Conservation (phyloP, 768 basidiomycete genomes). For the Lactifluus pinguis region DNA sequence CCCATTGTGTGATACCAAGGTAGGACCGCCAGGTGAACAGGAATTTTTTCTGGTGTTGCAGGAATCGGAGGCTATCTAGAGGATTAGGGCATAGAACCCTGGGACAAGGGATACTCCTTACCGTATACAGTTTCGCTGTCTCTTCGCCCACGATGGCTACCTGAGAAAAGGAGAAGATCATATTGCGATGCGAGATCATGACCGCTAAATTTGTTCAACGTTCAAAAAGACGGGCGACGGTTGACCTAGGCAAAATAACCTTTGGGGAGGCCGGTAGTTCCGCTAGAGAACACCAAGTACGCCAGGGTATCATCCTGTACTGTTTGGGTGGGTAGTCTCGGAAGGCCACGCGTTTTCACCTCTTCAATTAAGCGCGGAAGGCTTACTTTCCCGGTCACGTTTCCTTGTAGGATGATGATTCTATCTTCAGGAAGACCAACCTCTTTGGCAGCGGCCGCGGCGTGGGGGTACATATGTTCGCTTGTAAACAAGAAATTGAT, state of each 20-base stretch:
- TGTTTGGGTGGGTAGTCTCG: slow-evolving; percentile 34
- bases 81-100: background rate
- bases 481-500: slow-evolving; percentile 48
- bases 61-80: slow-evolving; percentile 31
- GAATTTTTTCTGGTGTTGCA: slow-evolving; percentile 36
- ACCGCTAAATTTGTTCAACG: slow-evolving; percentile 36
- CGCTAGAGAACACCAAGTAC: slow-evolving; percentile 69
- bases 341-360: slow-evolving; percentile 30
- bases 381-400: slow-evolving; percentile 32
- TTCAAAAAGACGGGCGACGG: background rate
- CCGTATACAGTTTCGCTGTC: slow-evolving; percentile 30
- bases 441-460: slow-evolving; percentile 31
- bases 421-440: slow-evolving; percentile 29
- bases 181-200: slow-evolving; percentile 66
- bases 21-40: slow-evolving; percentile 46
- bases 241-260: slow-evolving; percentile 29
- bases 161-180: slow-evolving; percentile 29
- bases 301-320: slow-evolving; percentile 49
- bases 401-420: slow-evolving; percentile 44
- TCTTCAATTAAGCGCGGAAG: slow-evolving; percentile 37
- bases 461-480: slow-evolving; percentile 34
- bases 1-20: slow-evolving; percentile 65
- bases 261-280: slow-evolving; percentile 71
- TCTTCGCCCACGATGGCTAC: slow-evolving; percentile 28
- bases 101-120: slow-evolving; percentile 22